A percentile compares a stretch with the other conserved stretches of the same genome.
Evolutionary conservation across 306 rosid genomes (phyloP).

Genomic region (Abrus precatorius): DNA sequence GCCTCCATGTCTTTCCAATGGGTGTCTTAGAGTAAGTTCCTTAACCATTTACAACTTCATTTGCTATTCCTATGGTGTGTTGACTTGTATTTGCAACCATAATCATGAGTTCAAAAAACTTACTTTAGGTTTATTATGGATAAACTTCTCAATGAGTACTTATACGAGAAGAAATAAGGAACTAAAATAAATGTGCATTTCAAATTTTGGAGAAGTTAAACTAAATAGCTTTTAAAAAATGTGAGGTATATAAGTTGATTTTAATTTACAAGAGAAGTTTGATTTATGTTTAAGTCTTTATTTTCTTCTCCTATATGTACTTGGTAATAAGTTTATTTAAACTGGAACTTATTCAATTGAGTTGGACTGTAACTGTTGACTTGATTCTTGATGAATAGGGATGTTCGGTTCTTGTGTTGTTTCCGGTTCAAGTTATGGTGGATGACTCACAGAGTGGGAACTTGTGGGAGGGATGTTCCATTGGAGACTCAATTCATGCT

Average conservation of each 20-base stretch:
- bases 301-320: no score
- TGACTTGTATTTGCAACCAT: background rate
- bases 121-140: background rate
- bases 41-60: background rate
- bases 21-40: background rate
- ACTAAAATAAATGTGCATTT: no score
- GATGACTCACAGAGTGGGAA: constrained; percentile 1
- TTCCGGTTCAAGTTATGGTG: constrained; percentile 10
- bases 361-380: background rate
- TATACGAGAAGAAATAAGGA: no score
- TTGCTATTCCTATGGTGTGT: background rate
- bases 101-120: background rate
- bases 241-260: no score
- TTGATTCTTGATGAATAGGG: background rate
- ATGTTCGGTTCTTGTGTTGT: background rate
- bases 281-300: no score
- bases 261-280: no score
- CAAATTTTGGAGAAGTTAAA: no score
- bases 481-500: constrained; percentile 3
- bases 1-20: no score
- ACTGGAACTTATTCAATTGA: no score
- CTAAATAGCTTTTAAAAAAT: no score
- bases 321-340: no score
- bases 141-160: no score
- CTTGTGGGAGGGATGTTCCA: constrained; percentile 6